Percentiles rank a stretch among this genome's conserved stretches.
These are phyloP conservation scores for Emergomyces orientalis DNA, from an alignment of 2,329 filamentous ascomycete genomes.

Conservation along the genomic window DNA sequence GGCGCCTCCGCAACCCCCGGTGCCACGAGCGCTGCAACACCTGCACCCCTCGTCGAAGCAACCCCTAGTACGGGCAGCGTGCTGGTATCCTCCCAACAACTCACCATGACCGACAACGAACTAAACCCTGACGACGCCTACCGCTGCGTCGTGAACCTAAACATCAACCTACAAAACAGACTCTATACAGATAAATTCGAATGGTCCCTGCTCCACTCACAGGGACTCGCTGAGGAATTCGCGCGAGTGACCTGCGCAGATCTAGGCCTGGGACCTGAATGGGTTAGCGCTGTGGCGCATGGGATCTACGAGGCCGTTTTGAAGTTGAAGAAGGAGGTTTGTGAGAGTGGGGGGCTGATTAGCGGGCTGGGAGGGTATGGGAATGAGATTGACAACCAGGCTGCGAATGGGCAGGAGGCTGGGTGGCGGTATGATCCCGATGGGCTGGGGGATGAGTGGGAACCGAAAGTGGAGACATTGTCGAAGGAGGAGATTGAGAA, in stretches of 20 bases:
- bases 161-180: constrained; percentile 81
- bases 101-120: constrained; percentile 56
- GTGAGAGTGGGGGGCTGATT: constrained; percentile 83
- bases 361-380: constrained; percentile 58
- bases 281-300: constrained; percentile 88
- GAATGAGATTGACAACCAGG: constrained; percentile 76
- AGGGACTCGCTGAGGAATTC: constrained; percentile 84
- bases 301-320: constrained; percentile 94
- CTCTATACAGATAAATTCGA: constrained; percentile 97
- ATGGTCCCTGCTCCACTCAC: constrained; percentile 88
- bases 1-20: constrained; percentile 30
- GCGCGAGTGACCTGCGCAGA: constrained; percentile 89
- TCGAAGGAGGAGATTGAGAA: constrained; percentile 97
- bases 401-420: constrained; percentile 69
- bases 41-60: constrained; percentile 20
- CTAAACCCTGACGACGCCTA: constrained; percentile 91
- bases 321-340: constrained; percentile 89
- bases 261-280: constrained; percentile 79
- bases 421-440: constrained; percentile 96
- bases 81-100: constrained; percentile 1
- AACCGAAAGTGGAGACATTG: constrained; percentile 68
- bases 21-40: constrained; percentile 20
- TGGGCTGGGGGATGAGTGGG: constrained; percentile 74
- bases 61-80: constrained; percentile 8
- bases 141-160: constrained; percentile 81